These are phyloP conservation scores for Trametes meyenii DNA, from an alignment of 768 basidiomycete species.

Conservation along the genomic window DNA sequence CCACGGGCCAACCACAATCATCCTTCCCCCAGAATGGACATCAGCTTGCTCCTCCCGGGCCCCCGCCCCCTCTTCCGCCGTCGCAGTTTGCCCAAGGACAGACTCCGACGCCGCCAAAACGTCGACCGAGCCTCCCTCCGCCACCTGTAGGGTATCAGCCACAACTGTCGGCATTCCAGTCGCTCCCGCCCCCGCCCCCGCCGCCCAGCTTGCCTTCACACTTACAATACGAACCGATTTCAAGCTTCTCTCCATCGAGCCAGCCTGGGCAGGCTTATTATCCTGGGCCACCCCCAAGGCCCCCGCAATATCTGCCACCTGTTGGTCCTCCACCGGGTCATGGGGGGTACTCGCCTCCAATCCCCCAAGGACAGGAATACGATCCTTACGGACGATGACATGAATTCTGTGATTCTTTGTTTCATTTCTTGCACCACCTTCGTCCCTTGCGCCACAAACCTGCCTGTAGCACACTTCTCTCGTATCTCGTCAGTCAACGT, in stretches of 20 bases:
- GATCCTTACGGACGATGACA: conserved; percentile 19
- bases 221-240: conserved; percentile 16
- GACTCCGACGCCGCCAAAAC: conserved; percentile 26
- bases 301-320: conserved; percentile 25
- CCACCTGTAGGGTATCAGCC: conserved; percentile 38
- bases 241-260: conserved; percentile 6
- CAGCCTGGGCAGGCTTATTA: conserved; percentile 27
- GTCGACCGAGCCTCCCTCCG: conserved; percentile 49
- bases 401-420: background rate
- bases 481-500: background rate
- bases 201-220: conserved; percentile 28
- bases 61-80: conserved; percentile 34
- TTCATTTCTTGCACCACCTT: background rate
- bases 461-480: conserved; percentile 14
- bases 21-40: conserved; percentile 23
- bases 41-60: conserved; percentile 22
- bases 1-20: conserved; percentile 17
- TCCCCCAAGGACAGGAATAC: conserved; percentile 17
- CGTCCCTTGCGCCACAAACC: background rate
- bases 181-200: conserved; percentile 28
- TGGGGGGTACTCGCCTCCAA: conserved; percentile 23
- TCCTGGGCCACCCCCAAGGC: conserved; percentile 35
- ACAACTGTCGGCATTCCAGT: conserved; percentile 24
- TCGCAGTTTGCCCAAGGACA: conserved; percentile 17
- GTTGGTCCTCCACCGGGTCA: conserved; percentile 11